Evolutionary conservation across 768 basidiomycete genomes (phyloP), one percentile per base, ranked within the genome.

Genomic region (Baorangia bicolor): DNA sequence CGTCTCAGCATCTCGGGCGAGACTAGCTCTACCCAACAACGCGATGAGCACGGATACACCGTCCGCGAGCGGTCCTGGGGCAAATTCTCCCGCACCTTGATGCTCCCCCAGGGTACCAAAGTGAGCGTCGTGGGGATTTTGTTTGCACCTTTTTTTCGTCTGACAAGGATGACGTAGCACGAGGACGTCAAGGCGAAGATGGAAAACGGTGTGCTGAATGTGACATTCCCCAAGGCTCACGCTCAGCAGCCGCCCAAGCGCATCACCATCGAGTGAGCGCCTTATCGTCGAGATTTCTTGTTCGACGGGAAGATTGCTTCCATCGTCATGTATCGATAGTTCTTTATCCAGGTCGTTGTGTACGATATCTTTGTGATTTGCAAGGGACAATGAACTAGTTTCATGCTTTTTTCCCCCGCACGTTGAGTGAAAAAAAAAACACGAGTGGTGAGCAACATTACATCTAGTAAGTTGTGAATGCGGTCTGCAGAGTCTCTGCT

Each of bases 1-100:
- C 69, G 74, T 2, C 77, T 86, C 47, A 78, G 68, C 42, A 64
- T 86, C 45, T 78, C 81, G 4, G 85, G 81, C 11, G 79, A 86
- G 69, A 71, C 62, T 23, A 74, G 68, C 41, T 44, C 63, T 39
- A 63, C 67, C 7, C 47, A 66, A 13, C 60, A 78, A 25, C 69
- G 68, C 33, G 69, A 79, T 3, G 75, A 70, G 51, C 54, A 57
- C 25, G 73, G 73, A 8, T 77, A 67, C 45, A 60, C 66, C 7
- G 67, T 77, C 14, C 71, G 71, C 55, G 82, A 85, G 68, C 71
- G 81, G 46, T 70, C 74, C 34, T 77, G 58, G 41, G 82, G 83
- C 38, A 78, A 69, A 46, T 82, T 82, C 64, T 72, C 78, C 41
- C 72, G 83, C 20, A 74, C 75, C 1, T 48, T 84, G 53, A 71